Percentiles rank a stretch among this genome's conserved stretches.
These are phyloP conservation scores for Collybia sordida DNA, from an alignment of 768 basidiomycete species.

Conservation along the genomic window DNA sequence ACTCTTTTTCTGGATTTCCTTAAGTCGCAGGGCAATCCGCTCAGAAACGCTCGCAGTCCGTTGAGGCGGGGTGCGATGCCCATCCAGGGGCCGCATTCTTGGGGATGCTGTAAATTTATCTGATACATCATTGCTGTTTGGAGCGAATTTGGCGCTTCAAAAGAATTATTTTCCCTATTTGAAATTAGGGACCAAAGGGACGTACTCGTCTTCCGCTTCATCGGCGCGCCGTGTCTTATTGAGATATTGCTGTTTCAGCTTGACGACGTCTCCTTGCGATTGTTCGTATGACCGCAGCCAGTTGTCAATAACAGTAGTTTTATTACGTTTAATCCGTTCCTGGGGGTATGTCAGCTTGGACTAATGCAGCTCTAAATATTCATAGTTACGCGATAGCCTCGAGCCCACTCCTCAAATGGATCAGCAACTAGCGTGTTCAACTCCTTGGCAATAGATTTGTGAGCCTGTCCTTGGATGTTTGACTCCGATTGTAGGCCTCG, in stretches of 20 bases:
- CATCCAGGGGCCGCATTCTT: constrained; percentile 56
- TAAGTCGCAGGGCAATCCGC: constrained; percentile 80
- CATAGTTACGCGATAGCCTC: constrained; percentile 59
- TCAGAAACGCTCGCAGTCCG: constrained; percentile 83
- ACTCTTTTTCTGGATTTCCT: constrained; percentile 69
- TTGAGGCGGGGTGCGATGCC: constrained; percentile 47
- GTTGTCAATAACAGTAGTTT: constrained; percentile 56
- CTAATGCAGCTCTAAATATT: constrained; percentile 9
- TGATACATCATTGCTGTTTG: constrained; percentile 49
- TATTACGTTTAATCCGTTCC: constrained; percentile 64
- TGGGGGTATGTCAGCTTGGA: constrained; percentile 9
- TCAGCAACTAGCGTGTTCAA: constrained; percentile 73
- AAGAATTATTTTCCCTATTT: neutral
- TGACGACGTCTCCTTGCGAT: constrained; percentile 62
- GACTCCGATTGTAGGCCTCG: constrained; percentile 79
- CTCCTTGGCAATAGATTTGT: constrained; percentile 71
- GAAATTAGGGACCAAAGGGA: constrained; percentile 11
- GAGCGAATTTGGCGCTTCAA: constrained; percentile 83
- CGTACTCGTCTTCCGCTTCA: constrained; percentile 93
- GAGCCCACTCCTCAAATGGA: constrained; percentile 82
- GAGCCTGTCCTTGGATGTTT: constrained; percentile 67
- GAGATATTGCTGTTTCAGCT: constrained; percentile 76
- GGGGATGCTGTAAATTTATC: constrained; percentile 88
- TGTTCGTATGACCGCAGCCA: constrained; percentile 75
- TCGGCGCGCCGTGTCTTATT: constrained; percentile 82